A percentile compares a stretch with the other conserved stretches of the same genome.
Evolutionary conservation across 108 stramenopile genomes (phyloP).

Genomic region (Pseudonitzschia multiseries): DNA sequence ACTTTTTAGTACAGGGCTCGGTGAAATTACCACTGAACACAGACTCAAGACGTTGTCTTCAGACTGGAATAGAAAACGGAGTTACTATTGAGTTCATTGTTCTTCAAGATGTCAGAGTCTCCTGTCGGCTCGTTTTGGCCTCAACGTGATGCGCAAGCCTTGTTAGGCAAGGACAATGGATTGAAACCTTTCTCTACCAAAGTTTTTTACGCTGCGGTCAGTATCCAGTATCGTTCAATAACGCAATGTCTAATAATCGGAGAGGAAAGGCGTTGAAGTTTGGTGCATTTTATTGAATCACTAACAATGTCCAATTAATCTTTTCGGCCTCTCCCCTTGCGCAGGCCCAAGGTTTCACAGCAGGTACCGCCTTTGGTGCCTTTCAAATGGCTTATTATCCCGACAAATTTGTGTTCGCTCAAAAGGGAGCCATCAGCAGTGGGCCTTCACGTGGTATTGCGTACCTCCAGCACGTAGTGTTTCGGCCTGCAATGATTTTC

Average conservation of each 20-base stretch:
- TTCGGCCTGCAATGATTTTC: constrained; percentile 35
- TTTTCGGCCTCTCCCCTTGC: not conserved
- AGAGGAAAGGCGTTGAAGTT: not conserved
- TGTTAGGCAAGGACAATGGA: constrained; percentile 36
- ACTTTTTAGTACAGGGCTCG: no score
- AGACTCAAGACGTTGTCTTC: not conserved
- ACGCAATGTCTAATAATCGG: not conserved
- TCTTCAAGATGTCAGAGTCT: not conserved
- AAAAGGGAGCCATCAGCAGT: constrained; percentile 28
- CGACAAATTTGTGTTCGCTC: constrained; percentile 34
- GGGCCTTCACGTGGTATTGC: constrained; percentile 32
- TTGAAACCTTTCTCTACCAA: constrained; percentile 33
- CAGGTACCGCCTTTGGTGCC: constrained; percentile 30
- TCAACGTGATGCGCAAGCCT: constrained; percentile 29
- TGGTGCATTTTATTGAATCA: not conserved
- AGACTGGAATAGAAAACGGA: not conserved
- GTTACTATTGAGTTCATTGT: not conserved
- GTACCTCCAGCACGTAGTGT: constrained; percentile 21
- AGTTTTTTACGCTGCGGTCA: constrained; percentile 29
- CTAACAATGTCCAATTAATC: not conserved
- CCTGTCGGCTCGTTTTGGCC: constrained; percentile 23
- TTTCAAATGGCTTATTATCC: constrained; percentile 40
- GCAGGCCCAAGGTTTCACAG: constrained; percentile 30
- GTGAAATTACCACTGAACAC: no score
- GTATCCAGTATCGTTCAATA: constrained; percentile 21